Conservation (phyloP, 345 rosid genomes). For the Moringa oleifera region DNA sequence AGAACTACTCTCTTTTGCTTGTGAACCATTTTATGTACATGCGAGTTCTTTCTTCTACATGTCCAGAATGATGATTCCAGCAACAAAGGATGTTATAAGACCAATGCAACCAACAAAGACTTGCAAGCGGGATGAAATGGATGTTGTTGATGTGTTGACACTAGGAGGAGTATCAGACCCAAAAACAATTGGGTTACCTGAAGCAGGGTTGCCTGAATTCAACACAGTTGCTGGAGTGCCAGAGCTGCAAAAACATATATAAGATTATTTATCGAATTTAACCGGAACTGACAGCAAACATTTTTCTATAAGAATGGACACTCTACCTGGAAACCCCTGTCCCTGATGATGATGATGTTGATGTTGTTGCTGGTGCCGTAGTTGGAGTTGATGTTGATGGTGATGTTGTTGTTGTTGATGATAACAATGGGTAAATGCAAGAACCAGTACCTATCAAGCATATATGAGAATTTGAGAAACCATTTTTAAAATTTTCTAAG, state of each 20-base stretch:
- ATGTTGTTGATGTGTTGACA: conserved; percentile 27
- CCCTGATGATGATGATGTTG: conserved; percentile 39
- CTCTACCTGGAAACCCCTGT: conserved; percentile 42
- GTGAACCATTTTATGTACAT: conserved; percentile 19
- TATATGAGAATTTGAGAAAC: conserved; percentile 3
- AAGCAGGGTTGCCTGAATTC: conserved; percentile 43
- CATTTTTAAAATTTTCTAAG: background rate
- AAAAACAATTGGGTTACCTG: conserved; percentile 16
- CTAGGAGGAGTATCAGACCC: conserved; percentile 38
- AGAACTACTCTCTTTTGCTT: conserved; percentile 9
- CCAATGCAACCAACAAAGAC: conserved; percentile 19
- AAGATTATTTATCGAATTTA: background rate
- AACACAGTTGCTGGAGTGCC: conserved; percentile 43
- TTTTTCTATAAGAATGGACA: conserved; percentile 1
- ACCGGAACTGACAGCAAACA: background rate
- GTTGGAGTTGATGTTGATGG: conserved; percentile 36
- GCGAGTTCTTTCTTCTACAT: conserved; percentile 15
- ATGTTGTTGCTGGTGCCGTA: conserved; percentile 25
- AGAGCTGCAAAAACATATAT: conserved; percentile 22
- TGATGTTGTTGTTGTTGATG: conserved; percentile 39
- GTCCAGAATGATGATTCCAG: conserved; percentile 18
- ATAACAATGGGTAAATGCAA: conserved; percentile 57
- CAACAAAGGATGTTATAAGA: conserved; percentile 24
- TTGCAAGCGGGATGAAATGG: conserved; percentile 26
- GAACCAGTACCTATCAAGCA: conserved; percentile 67